These are phyloP conservation scores for Plasmodium malariae DNA, from an alignment of 169 alveolate genomes.

Conservation along the genomic window DNA sequence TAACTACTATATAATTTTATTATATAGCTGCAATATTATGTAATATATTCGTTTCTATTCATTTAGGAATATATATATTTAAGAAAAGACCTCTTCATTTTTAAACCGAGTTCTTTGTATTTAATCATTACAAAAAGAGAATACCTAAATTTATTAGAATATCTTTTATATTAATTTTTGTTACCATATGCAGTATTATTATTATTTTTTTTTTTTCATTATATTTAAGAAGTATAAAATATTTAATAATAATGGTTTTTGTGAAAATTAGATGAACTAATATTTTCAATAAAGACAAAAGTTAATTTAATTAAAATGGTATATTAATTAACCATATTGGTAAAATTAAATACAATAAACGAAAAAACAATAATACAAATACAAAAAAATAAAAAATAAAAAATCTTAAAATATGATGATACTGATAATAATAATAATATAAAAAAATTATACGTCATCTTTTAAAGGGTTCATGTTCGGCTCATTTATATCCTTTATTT, in stretches of 20 bases:
- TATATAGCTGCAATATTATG: not conserved
- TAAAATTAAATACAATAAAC: not conserved
- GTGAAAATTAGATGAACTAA: too few species aligned
- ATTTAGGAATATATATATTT: not conserved
- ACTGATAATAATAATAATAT: too few species aligned
- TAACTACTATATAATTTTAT: not conserved
- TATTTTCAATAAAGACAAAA: too few species aligned
- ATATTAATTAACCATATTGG: not conserved
- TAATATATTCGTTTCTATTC: not conserved
- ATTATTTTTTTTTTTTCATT: too few species aligned
- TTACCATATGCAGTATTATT: not conserved
- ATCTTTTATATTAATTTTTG: not conserved
- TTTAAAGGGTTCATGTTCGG: too few species aligned
- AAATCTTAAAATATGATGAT: slow-evolving; percentile 3
- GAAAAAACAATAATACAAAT: not conserved
- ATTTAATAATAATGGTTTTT: too few species aligned
- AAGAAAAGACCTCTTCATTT: not conserved
- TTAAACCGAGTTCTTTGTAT: not conserved
- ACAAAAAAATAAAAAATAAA: slow-evolving; percentile 10
- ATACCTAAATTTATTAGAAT: not conserved
- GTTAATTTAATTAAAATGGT: slow-evolving; percentile 1
- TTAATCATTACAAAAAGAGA: too few species aligned
- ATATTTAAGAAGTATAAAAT: too few species aligned
- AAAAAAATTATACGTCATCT: too few species aligned
- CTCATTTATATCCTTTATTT: too few species aligned